These are phyloP conservation scores for Chrysopogon serrulatus DNA, from an alignment of 176 grass and related monocot species.

Conservation along the genomic window DNA sequence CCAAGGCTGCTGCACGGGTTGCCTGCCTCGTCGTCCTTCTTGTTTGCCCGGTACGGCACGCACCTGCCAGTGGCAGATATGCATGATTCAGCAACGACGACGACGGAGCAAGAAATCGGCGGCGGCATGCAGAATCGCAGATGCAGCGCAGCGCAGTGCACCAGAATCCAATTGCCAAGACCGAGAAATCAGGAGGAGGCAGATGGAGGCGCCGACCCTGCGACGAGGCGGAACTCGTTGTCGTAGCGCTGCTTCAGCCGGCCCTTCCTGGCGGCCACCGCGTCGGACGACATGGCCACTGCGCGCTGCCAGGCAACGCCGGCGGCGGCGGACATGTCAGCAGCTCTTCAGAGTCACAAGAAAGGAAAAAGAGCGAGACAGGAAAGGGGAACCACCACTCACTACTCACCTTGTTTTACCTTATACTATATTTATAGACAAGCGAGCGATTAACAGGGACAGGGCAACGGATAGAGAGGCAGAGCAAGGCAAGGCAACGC, in stretches of 20 bases:
- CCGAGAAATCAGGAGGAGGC: neutral
- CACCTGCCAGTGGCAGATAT: constrained; percentile 37
- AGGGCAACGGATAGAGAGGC: neutral
- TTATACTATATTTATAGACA: neutral
- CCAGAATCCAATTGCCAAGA: too few relatives aligned
- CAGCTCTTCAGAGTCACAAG: neutral
- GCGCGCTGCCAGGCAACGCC: neutral
- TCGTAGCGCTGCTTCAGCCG: constrained; percentile 69
- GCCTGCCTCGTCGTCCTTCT: constrained; percentile 16
- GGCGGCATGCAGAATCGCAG: neutral
- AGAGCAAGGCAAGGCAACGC: neutral
- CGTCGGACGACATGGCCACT: constrained; percentile 21
- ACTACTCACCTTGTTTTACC: constrained; percentile 21
- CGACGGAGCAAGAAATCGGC: neutral
- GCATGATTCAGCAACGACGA: neutral
- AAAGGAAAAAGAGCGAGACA: neutral
- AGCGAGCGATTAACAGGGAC: neutral
- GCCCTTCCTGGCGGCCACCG: constrained; percentile 51
- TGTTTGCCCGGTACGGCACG: constrained; percentile 63
- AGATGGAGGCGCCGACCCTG: constrained; percentile 26
- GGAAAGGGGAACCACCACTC: neutral
- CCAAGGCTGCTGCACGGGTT: constrained; percentile 24
- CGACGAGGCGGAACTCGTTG: constrained; percentile 63
- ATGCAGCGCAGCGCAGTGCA: too few relatives aligned
- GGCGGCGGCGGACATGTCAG: constrained; percentile 2